Evolutionary conservation across 2,329 filamentous ascomycete species (phyloP).

Genomic region (Fusarium pilosicola): DNA sequence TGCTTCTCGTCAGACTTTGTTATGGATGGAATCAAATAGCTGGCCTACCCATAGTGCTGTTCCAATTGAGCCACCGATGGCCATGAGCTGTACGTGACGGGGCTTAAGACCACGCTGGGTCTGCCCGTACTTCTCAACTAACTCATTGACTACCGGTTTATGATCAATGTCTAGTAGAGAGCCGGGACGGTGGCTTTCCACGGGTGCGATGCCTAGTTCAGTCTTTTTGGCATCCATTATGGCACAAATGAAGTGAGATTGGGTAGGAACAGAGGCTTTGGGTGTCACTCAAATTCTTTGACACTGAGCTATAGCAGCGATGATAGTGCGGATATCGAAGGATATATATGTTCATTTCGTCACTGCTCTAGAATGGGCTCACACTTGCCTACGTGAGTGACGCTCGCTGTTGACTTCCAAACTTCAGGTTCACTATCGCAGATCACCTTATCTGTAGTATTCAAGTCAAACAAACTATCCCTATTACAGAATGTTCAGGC

Average conservation of each 20-base stretch:
- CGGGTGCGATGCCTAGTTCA: not conserved
- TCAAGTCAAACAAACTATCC: not conserved
- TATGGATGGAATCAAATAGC: not conserved
- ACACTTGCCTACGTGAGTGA: no score
- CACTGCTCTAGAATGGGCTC: not conserved
- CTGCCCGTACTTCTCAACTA: constrained; percentile 42
- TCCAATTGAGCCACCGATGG: constrained; percentile 58
- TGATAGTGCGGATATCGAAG: not conserved
- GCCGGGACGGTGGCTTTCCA: not conserved
- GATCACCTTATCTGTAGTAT: not conserved
- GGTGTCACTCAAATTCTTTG: not conserved
- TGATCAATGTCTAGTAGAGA: not conserved
- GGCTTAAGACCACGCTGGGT: constrained; percentile 47
- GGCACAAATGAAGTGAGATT: not conserved
- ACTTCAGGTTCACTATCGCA: not conserved
- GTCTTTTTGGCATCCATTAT: not conserved
- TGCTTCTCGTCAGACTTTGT: not conserved
- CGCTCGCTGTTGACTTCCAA: not conserved
- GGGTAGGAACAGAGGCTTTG: not conserved
- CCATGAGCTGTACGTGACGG: constrained; percentile 60
- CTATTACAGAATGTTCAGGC: not conserved
- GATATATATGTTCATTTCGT: not conserved
- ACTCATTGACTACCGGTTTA: not conserved
- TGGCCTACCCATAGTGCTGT: constrained; percentile 52
- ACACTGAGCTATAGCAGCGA: not conserved